Conservation (phyloP, 2,329 filamentous ascomycete genomes). For the Lecanosticta acicola region DNA sequence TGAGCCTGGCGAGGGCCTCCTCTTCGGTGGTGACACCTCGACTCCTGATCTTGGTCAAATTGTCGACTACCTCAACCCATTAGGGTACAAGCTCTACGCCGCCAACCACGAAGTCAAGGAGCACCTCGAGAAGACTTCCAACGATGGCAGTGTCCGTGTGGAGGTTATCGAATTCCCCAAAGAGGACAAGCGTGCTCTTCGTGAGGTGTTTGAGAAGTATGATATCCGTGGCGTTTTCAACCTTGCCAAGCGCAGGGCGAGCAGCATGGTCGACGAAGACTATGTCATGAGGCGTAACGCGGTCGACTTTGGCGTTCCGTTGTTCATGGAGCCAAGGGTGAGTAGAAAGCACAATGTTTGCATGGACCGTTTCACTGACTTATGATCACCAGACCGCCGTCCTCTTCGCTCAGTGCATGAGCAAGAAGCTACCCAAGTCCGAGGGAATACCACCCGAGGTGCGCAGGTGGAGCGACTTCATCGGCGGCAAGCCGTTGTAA, state of each 20-base stretch:
- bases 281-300: slow-evolving; percentile 95
- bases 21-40: slow-evolving; percentile 79
- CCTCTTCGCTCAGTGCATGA: slow-evolving; percentile 96
- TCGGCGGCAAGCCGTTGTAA: slow-evolving; percentile 74
- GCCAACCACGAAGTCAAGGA: slow-evolving; percentile 75
- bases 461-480: slow-evolving; percentile 90
- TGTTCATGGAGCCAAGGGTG: slow-evolving; percentile 98
- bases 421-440: slow-evolving; percentile 81
- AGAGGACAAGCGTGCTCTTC: slow-evolving; percentile 87
- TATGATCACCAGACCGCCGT: slow-evolving; percentile 74
- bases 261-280: slow-evolving; percentile 82
- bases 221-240: slow-evolving; percentile 96
- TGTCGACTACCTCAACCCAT: slow-evolving; percentile 78
- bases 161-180: slow-evolving; percentile 96
- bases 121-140: slow-evolving; percentile 67
- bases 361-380: slow-evolving; percentile 7
- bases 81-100: slow-evolving; percentile 92
- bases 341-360: slow-evolving; percentile 31
- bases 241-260: slow-evolving; percentile 75
- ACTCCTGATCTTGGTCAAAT: slow-evolving; percentile 69
- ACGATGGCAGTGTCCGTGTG: slow-evolving; percentile 60
- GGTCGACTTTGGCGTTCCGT: slow-evolving; percentile 93
- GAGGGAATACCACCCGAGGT: slow-evolving; percentile 90
- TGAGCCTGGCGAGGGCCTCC: slow-evolving; percentile 86
- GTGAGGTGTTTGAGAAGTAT: slow-evolving; percentile 95